A percentile compares a stretch with the other conserved stretches of the same genome.
Evolutionary conservation across 129 eudicot genomes (phyloP).

Genomic region (Solidago caesia): DNA sequence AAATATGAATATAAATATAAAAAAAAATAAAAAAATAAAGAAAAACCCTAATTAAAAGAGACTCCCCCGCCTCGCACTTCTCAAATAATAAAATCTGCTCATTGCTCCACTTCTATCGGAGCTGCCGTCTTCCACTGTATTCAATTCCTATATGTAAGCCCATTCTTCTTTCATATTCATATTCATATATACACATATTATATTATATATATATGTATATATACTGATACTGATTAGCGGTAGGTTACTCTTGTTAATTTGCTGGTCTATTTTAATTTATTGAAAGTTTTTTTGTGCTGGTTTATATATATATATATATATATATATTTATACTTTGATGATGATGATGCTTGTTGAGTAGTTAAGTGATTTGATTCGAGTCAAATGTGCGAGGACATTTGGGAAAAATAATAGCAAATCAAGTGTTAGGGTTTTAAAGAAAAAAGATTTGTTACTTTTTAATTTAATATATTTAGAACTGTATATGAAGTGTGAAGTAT

Average conservation of each 20-base stretch:
- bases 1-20: not conserved
- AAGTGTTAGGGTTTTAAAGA: constrained; percentile 7
- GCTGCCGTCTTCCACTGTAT: constrained; percentile 17
- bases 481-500: constrained; percentile 5
- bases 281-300: not conserved
- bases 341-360: constrained; percentile 1
- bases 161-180: not conserved
- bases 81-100: constrained; percentile 14
- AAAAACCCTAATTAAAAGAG: constrained; percentile 34
- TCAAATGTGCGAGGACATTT: not conserved
- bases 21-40: constrained; percentile 4
- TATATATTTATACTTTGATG: not conserved
- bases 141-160: constrained; percentile 12
- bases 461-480: not conserved
- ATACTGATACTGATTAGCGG: not conserved
- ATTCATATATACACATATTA: not conserved
- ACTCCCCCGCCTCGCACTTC: constrained; percentile 9
- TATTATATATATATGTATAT: not conserved
- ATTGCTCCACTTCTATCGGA: constrained; percentile 1
- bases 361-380: not conserved
- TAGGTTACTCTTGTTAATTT: not conserved
- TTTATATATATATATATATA: not conserved
- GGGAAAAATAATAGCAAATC: not conserved
- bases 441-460: not conserved
- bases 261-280: not conserved